These are phyloP conservation scores for Beauveria caledonica DNA, from an alignment of 2,329 filamentous ascomycete genomes.

Conservation along the genomic window DNA sequence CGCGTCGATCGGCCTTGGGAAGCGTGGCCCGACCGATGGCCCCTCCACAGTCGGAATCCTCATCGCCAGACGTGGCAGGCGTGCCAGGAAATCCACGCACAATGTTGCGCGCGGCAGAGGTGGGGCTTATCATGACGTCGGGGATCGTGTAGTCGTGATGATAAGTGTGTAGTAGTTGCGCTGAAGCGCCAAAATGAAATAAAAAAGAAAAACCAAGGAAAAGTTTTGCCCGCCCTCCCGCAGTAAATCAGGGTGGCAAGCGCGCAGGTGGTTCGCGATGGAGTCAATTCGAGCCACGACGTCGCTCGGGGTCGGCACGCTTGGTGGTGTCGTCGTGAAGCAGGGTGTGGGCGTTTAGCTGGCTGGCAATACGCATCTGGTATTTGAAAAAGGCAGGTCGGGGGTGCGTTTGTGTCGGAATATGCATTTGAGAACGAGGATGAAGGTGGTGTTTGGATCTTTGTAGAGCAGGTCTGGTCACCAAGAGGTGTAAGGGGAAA, in stretches of 20 bases:
- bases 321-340: conserved; percentile 42
- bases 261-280: conserved; percentile 13
- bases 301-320: conserved; percentile 51
- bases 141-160: neutral
- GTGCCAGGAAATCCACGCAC: conserved; percentile 51
- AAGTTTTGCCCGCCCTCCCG: neutral
- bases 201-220: neutral
- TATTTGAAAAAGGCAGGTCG: conserved; percentile 41
- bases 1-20: conserved; percentile 29
- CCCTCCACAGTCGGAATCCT: conserved; percentile 44
- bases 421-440: conserved; percentile 45
- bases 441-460: neutral
- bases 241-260: conserved; percentile 8
- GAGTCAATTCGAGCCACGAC: conserved; percentile 42
- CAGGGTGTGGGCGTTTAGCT: conserved; percentile 34
- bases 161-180: neutral
- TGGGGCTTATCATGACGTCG: conserved; percentile 37
- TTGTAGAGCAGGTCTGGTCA: conserved; percentile 14
- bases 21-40: conserved; percentile 26
- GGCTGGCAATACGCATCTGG: conserved; percentile 50
- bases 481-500: conserved; percentile 21
- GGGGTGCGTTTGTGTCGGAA: conserved; percentile 37
- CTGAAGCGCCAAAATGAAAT: neutral
- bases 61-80: conserved; percentile 46
- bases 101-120: conserved; percentile 42